Evolutionary conservation across 768 basidiomycete genomes (phyloP), one percentile per base, ranked within the genome.

Genomic region (Phylloporus arenicola): DNA sequence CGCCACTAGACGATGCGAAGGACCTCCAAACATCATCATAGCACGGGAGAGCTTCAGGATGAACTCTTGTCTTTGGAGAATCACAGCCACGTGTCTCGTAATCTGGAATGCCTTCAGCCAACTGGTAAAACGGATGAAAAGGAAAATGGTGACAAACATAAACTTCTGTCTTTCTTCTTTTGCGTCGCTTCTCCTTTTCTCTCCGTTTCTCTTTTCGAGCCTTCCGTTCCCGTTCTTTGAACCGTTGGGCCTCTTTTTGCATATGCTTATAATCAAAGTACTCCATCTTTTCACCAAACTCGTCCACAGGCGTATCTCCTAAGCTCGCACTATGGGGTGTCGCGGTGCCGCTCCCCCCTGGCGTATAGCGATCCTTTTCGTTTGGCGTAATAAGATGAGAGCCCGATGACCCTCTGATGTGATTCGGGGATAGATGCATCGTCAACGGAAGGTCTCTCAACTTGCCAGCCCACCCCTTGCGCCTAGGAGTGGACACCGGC

Each of bases 21-120:
- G 88, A 2, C 83, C 84, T 10, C 89, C 90, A 57, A 88, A 91
- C 80, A 87, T 88, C 88, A 92, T 93, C 76, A 93, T 82, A 10
- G 88, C 82, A 45, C 88, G 79, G 6, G 85, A 80, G 25, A 92
- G 79, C 72, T 91, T 92, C 66, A 91, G 70, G 44, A 93, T 76
- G 69, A 93, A 93, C 50, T 86, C 85, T 62, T 94, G 88, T 30
- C 91, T 76, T 57, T 82, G 80, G 27, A 90, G 77, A 50, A 92
- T 84, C 50, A 85, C 83, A 2, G 89, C 89, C 25, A 92, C 84
- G 57, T 92, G 88, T 47, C 82, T 83, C 20, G 87, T 88, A 52
- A 88, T 89, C 87, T 88, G 42, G 20, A 9, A 24, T 16, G 42
- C 31, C 29, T 22, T 34, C n/a, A 34, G 16, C 43, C 48, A 25